Evolutionary conservation across 257 asterid species (phyloP).

Genomic region (Penstemon davidsonii): DNA sequence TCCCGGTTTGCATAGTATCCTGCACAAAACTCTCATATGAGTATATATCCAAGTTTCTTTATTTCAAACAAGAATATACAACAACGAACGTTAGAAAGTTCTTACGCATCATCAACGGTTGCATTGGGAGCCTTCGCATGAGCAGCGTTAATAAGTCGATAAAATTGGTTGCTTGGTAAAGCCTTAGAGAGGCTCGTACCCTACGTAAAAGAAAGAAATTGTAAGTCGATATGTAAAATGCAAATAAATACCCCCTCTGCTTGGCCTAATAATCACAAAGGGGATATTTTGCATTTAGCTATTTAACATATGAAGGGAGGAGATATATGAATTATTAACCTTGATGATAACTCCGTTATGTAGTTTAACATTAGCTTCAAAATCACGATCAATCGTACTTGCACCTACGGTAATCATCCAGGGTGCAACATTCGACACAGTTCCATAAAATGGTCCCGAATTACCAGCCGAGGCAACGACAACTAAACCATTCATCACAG

Average conservation of each 20-base stretch:
- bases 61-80: background rate
- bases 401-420: constrained; percentile 79
- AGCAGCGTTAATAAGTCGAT: constrained; percentile 41
- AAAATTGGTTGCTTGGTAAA: constrained; percentile 31
- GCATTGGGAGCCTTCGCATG: constrained; percentile 38
- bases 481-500: constrained; percentile 47
- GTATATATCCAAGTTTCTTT: background rate
- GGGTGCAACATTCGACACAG: constrained; percentile 62
- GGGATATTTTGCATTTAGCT: too few species aligned
- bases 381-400: constrained; percentile 55
- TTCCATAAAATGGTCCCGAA: constrained; percentile 32
- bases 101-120: constrained; percentile 45
- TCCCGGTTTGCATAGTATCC: constrained; percentile 40
- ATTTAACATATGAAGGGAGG: too few species aligned
- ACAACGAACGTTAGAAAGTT: too few species aligned
- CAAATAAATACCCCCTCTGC: too few species aligned
- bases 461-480: constrained; percentile 71
- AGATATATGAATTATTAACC: constrained; percentile 25
- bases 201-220: constrained; percentile 1
- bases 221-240: too few species aligned
- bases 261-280: too few species aligned
- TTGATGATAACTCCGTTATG: constrained; percentile 32
- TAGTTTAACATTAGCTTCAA: constrained; percentile 30
- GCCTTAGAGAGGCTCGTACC: constrained; percentile 47
- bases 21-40: constrained; percentile 22